Conservation (phyloP, 805 yeast genomes). For the Saccharomycopsis olivae region DNA sequence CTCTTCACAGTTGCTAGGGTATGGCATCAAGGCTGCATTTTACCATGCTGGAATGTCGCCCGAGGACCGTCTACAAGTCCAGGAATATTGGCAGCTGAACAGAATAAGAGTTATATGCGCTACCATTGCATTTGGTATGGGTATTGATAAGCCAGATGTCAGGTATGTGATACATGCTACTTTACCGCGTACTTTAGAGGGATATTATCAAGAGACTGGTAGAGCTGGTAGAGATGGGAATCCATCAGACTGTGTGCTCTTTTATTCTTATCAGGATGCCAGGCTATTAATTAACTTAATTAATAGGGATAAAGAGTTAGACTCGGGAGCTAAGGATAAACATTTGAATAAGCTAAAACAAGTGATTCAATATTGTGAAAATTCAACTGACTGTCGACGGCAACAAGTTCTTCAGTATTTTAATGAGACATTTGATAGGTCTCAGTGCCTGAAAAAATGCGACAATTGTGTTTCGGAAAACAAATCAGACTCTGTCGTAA, state of each 20-base stretch:
- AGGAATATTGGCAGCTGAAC: slow-evolving; percentile 72
- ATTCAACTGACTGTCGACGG: slow-evolving; percentile 81
- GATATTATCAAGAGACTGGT: slow-evolving; percentile 96
- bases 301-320: slow-evolving; percentile 60
- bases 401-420: slow-evolving; percentile 84
- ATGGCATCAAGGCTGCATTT: slow-evolving; percentile 58
- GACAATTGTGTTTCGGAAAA: slow-evolving; percentile 62
- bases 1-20: slow-evolving; percentile 43
- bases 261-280: slow-evolving; percentile 73
- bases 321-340: slow-evolving; percentile 53
- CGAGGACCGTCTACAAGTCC: slow-evolving; percentile 63
- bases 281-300: slow-evolving; percentile 67
- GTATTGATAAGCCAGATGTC: slow-evolving; percentile 94
- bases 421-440: slow-evolving; percentile 67
- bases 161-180: slow-evolving; percentile 84
- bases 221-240: slow-evolving; percentile 96
- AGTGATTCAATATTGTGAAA: slow-evolving; percentile 87
- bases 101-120: slow-evolving; percentile 78
- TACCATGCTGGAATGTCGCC: slow-evolving; percentile 95
- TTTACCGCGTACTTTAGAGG: slow-evolving; percentile 84
- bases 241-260: slow-evolving; percentile 73
- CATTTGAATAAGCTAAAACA: slow-evolving; percentile 70
- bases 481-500: slow-evolving; percentile 33
- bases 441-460: slow-evolving; percentile 59
- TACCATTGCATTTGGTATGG: slow-evolving; percentile 98